Evolutionary conservation across 345 rosid genomes (phyloP), one percentile per base, ranked within the genome.

Genomic region (Mallotus nudiflorus): DNA sequence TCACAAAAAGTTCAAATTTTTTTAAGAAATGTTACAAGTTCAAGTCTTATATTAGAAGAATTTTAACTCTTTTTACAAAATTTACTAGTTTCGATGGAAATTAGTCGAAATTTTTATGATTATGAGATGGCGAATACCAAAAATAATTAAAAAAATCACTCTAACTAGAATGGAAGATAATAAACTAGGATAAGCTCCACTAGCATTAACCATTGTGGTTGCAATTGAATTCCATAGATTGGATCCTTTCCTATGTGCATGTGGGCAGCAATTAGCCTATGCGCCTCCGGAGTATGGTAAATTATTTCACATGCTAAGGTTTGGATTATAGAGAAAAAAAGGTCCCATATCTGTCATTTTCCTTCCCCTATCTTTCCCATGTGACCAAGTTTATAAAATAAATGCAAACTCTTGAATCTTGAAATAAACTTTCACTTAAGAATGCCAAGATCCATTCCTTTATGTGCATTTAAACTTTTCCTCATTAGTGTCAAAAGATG

Each of bases 221-320:
- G 46, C 1, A 9, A 4, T 39, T 39, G 42, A 39, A 9, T 4
- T 9, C 46, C 11, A 52, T 20, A 16, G 52, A 61, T 48, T 28
- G 64, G 72, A 60, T 69, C 57, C 65, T 55, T 58, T 67, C 40
- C 63, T 57, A 19, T 63, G 66, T 59, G 58, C n/a, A 29, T 46
- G 65, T 20, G 50, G 39, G 12, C 46, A 42, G 9, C 46, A 42
- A 16, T 50, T 49, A 48, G 39, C 42, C 20, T 5, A 13, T 65
- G 56, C 37, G 37, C 24, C 15, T 53, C 46, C 28, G 22, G 31
- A 44, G 54, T 49, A 13, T 27, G 27, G 68, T 9, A 27, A 37
- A 31, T 68, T 2, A 33, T 33, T 33, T 65, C 81, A 77, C 83
- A 65, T 79, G 85, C 59, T 40, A 3, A 8, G 55, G 55, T 54